Conservation (phyloP, 2,329 filamentous ascomycete species). For the Aspergillus alliaceus region DNA sequence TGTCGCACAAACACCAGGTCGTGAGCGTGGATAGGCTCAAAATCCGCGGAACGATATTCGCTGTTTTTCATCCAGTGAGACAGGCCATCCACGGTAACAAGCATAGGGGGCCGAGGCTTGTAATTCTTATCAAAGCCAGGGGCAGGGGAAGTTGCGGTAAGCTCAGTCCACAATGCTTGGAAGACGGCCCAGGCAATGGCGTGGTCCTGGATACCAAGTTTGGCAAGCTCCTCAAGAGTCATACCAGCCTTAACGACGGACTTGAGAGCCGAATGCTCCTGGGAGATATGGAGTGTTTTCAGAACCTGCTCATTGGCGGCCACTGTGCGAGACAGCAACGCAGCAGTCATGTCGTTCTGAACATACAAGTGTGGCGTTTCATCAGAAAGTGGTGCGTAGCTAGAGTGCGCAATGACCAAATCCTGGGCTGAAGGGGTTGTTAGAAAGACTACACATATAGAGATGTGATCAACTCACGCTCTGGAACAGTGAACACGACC, state of each 20-base stretch:
- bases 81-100: conserved; percentile 77
- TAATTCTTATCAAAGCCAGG: conserved; percentile 46
- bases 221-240: conserved; percentile 67
- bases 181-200: conserved; percentile 81
- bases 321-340: conserved; percentile 70
- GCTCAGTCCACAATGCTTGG: conserved; percentile 76
- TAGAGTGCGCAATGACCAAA: conserved; percentile 74
- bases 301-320: conserved; percentile 72
- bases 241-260: conserved; percentile 58
- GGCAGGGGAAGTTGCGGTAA: conserved; percentile 55
- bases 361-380: conserved; percentile 61
- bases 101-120: conserved; percentile 58
- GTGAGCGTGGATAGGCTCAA: conserved; percentile 78
- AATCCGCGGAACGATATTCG: conserved; percentile 71
- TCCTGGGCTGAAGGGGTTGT: conserved; percentile 65
- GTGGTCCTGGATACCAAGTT: conserved; percentile 68
- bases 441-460: conserved; percentile 7
- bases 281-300: conserved; percentile 50
- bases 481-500: conserved; percentile 85
- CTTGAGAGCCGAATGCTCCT: conserved; percentile 59
- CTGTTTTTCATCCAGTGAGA: conserved; percentile 77
- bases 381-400: conserved; percentile 70
- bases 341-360: conserved; percentile 75
- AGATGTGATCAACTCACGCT: conserved; percentile 60
- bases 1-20: conserved; percentile 74